Percentiles rank a stretch among this genome's conserved stretches.
Conservation (phyloP, 208 protist species). For the Leishmania turanica region DNA sequence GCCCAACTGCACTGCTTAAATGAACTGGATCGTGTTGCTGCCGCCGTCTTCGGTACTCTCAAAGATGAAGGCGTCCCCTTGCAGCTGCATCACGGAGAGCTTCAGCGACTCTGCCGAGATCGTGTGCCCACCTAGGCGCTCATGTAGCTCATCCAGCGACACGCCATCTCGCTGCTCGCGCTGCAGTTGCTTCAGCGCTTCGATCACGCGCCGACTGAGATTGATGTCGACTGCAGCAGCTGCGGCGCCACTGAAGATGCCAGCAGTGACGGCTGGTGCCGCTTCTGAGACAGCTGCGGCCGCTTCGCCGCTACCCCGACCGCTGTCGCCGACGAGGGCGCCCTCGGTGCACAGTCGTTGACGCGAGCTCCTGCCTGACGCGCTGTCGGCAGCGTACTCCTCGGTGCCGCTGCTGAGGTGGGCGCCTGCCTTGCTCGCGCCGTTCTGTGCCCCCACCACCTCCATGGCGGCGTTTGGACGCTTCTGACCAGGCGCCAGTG, state of each 20-base stretch:
- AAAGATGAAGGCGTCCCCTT: constrained; percentile 78
- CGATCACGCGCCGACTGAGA: constrained; percentile 44
- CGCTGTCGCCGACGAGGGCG: neutral
- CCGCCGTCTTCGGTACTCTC: constrained; percentile 56
- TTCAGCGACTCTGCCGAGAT: constrained; percentile 41
- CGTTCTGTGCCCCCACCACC: neutral
- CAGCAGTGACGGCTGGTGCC: neutral
- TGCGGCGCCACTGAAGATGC: constrained; percentile 5
- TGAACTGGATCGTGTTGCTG: constrained; percentile 76
- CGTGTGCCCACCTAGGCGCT: constrained; percentile 37
- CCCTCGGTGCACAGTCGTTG: neutral
- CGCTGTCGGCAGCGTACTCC: neutral
- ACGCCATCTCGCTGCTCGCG: constrained; percentile 63
- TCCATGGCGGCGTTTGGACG: constrained; percentile 20
- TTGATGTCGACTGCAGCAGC: constrained; percentile 10
- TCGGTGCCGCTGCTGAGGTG: neutral
- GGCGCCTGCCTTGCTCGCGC: neutral
- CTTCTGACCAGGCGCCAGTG: constrained; percentile 19
- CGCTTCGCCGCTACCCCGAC: neutral
- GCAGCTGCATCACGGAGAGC: constrained; percentile 50
- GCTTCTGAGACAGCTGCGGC: neutral
- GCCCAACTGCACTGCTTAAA: constrained; percentile 25
- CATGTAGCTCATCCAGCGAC: constrained; percentile 54
- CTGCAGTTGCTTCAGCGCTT: constrained; percentile 62
- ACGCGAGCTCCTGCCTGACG: neutral